Percentiles rank a stretch among this genome's conserved stretches.
Evolutionary conservation across 495 filamentous ascomycete genomes (phyloP).

Genomic region (Patellaria atrata): DNA sequence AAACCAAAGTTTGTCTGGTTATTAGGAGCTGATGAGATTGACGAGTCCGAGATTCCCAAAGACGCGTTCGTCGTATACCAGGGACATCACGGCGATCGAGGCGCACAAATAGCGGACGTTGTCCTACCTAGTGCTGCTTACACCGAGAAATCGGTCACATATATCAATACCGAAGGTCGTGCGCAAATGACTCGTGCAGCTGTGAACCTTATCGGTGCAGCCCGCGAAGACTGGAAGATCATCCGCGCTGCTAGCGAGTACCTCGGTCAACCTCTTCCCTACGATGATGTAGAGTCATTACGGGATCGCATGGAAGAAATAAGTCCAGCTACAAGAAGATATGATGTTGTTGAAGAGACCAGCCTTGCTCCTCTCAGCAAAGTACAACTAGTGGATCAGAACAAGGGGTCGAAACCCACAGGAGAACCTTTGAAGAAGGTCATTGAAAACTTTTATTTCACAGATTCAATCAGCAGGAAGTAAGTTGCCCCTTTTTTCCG

Average conservation of each 20-base stretch:
- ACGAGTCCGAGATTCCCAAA: constrained; percentile 67
- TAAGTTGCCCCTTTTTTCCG: constrained; percentile 29
- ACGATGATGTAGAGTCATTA: constrained; percentile 77
- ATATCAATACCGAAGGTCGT: constrained; percentile 93
- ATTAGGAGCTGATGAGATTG: constrained; percentile 85
- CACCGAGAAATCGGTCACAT: constrained; percentile 94
- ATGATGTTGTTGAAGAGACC: constrained; percentile 77
- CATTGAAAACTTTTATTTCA: constrained; percentile 95
- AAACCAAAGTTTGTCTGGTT: constrained; percentile 94
- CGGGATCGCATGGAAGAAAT: constrained; percentile 93
- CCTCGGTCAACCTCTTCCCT: constrained; percentile 73
- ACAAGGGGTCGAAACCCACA: constrained; percentile 63
- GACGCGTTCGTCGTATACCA: constrained; percentile 95
- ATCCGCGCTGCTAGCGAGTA: constrained; percentile 83
- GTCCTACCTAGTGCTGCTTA: constrained; percentile 89
- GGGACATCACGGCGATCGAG: constrained; percentile 90
- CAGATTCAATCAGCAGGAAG: constrained; percentile 89
- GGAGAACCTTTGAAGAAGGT: constrained; percentile 60
- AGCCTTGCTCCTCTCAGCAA: constrained; percentile 60
- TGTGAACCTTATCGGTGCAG: constrained; percentile 69
- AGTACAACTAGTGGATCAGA: constrained; percentile 86
- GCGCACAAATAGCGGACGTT: constrained; percentile 84
- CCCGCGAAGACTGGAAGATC: constrained; percentile 97
- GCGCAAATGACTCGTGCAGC: constrained; percentile 85
- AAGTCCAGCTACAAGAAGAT: constrained; percentile 70